These are phyloP conservation scores for Phytophthora cactorum DNA, from an alignment of 352 stramenopile species.

Conservation along the genomic window DNA sequence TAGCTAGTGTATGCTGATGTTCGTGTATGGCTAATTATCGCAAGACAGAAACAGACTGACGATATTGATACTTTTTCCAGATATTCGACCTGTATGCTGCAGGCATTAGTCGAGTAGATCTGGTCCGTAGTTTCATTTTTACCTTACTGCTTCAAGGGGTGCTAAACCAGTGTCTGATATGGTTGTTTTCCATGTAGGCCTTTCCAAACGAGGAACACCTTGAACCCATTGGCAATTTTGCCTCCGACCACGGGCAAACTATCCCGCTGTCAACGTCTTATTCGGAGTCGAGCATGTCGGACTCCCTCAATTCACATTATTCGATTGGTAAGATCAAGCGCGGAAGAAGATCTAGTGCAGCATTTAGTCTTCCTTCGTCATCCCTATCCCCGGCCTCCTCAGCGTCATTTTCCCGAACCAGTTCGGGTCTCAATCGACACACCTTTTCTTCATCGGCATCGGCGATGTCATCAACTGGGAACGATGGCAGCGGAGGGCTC, in stretches of 20 bases:
- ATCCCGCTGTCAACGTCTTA: constrained; percentile 66
- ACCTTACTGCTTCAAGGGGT: background rate
- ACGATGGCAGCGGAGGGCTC: constrained; percentile 51
- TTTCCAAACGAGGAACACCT: constrained; percentile 85
- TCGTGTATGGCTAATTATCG: background rate
- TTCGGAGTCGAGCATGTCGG: constrained; percentile 57
- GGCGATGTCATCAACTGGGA: constrained; percentile 27
- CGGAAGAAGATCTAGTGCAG: constrained; percentile 54
- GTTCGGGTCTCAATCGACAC: constrained; percentile 35
- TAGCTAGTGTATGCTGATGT: constrained; percentile 52
- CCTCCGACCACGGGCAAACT: constrained; percentile 70
- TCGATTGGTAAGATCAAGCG: constrained; percentile 76
- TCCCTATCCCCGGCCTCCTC: constrained; percentile 33
- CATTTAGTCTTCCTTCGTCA: constrained; percentile 42
- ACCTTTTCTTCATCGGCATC: constrained; percentile 42
- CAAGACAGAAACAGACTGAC: background rate
- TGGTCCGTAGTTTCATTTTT: constrained; percentile 39
- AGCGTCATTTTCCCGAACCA: constrained; percentile 35
- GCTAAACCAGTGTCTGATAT: background rate
- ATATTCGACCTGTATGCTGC: constrained; percentile 84
- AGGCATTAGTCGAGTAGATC: constrained; percentile 71
- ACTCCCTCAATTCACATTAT: constrained; percentile 65
- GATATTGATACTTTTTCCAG: constrained; percentile 26
- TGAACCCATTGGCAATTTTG: constrained; percentile 79
- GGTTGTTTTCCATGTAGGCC: constrained; percentile 37